Percentiles rank a stretch among this genome's conserved stretches.
These are phyloP conservation scores for Emergomyces pasteurianus DNA, from an alignment of 2,329 filamentous ascomycete genomes.

Conservation along the genomic window DNA sequence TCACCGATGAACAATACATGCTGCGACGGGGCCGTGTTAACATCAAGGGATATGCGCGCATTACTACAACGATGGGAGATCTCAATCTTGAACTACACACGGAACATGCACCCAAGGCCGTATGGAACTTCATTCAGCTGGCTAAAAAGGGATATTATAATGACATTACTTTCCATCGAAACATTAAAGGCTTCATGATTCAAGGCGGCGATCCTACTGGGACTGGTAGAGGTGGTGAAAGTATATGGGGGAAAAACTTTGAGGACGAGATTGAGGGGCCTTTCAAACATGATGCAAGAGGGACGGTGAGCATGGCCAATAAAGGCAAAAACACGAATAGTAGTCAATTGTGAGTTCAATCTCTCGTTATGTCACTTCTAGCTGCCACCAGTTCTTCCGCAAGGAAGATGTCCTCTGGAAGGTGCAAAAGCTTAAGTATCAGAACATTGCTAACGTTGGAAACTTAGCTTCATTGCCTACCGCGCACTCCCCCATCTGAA, in stretches of 20 bases:
- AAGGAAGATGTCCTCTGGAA: not conserved
- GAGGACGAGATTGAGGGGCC: slow-evolving; percentile 88
- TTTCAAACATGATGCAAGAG: slow-evolving; percentile 66
- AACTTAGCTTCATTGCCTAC: slow-evolving; percentile 70
- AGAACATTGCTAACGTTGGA: not conserved
- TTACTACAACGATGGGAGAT: slow-evolving; percentile 74
- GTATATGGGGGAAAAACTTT: slow-evolving; percentile 91
- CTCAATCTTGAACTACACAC: slow-evolving; percentile 82
- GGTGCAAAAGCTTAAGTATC: not conserved
- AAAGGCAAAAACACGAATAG: slow-evolving; percentile 98
- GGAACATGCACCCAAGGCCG: slow-evolving; percentile 80
- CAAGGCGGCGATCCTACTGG: slow-evolving; percentile 92
- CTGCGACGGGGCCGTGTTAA: slow-evolving; percentile 81
- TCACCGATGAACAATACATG: slow-evolving; percentile 95
- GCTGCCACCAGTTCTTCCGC: not conserved
- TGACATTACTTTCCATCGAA: slow-evolving; percentile 75
- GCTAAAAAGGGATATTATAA: slow-evolving; percentile 85
- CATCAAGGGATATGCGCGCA: slow-evolving; percentile 78
- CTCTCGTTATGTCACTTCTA: slow-evolving; percentile 18
- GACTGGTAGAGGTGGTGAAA: slow-evolving; percentile 78
- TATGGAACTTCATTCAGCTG: slow-evolving; percentile 92
- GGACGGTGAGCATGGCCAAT: slow-evolving; percentile 88
- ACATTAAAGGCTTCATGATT: slow-evolving; percentile 95
- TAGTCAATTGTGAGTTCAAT: slow-evolving; percentile 54
- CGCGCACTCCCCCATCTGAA: slow-evolving; percentile 75